A percentile compares a stretch with the other conserved stretches of the same genome.
Conservation (phyloP, 139 green algal species). For the Gonium pectorale region DNA sequence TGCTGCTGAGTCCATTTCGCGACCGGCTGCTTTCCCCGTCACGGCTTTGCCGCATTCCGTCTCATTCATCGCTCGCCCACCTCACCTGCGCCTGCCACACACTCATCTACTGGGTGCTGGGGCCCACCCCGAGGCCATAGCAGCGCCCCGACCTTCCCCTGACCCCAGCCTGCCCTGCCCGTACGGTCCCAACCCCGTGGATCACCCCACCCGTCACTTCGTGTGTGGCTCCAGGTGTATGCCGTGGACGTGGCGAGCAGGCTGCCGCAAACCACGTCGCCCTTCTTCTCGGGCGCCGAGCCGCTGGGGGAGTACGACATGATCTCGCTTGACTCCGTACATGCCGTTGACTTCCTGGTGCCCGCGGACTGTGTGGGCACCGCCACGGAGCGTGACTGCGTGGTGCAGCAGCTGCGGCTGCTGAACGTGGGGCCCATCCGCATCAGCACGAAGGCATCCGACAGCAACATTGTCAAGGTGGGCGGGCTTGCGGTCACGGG, state of each 20-base stretch:
- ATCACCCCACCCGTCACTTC: too few species aligned
- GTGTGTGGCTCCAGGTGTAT: constrained; percentile 19
- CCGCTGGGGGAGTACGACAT: constrained; percentile 23
- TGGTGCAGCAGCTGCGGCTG: constrained; percentile 4
- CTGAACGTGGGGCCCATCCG: neutral
- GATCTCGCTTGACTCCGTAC: neutral
- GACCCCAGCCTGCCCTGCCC: too few species aligned
- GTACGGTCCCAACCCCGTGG: too few species aligned
- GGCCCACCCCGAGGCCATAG: too few species aligned
- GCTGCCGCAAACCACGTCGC: neutral
- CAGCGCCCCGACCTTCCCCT: too few species aligned
- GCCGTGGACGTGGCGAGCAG: neutral
- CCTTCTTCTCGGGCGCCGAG: neutral
- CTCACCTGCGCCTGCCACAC: too few species aligned
- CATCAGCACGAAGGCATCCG: neutral
- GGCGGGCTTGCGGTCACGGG: neutral
- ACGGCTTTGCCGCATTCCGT: too few species aligned
- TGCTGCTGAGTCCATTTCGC: too few species aligned
- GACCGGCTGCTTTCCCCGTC: too few species aligned
- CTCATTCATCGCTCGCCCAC: too few species aligned
- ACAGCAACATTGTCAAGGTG: constrained; percentile 48
- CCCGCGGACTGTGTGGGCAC: neutral
- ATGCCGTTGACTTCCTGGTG: neutral
- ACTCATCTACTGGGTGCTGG: too few species aligned
- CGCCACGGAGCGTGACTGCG: neutral